Percentiles rank a stretch among this genome's conserved stretches.
Evolutionary conservation across 495 filamentous ascomycete species (phyloP).

Genomic region (Neurospora sublineolata): DNA sequence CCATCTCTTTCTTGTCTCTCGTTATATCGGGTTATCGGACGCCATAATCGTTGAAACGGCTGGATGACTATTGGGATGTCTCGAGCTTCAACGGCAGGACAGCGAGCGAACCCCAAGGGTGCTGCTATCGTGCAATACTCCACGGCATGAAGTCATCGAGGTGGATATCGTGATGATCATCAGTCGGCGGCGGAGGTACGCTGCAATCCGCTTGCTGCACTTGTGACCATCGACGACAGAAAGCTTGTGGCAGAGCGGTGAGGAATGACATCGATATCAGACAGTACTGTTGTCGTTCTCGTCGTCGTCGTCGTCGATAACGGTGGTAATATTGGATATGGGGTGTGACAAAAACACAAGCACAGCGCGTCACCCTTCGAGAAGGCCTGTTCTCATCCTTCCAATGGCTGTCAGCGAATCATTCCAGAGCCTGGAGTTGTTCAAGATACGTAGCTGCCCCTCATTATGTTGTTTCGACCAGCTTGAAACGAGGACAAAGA

Average conservation of each 20-base stretch:
- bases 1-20: too few relatives aligned
- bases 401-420: neutral
- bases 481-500: neutral
- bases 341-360: neutral
- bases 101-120: neutral
- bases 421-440: neutral
- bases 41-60: too few relatives aligned
- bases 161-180: neutral
- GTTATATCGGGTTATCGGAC: too few relatives aligned
- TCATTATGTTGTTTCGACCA: neutral
- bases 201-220: neutral
- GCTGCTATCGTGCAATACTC: neutral
- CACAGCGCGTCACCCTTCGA: neutral
- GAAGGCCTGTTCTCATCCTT: neutral
- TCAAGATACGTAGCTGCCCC: neutral
- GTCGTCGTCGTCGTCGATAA: neutral
- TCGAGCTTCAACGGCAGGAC: too few relatives aligned
- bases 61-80: too few relatives aligned
- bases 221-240: neutral
- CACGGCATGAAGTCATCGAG: neutral
- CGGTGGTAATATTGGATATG: neutral
- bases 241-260: neutral
- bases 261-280: neutral
- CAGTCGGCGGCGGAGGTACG: neutral
- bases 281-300: neutral